Evolutionary conservation across 768 basidiomycete species (phyloP), one percentile per base, ranked within the genome.

Genomic region (Tricholoma saponaceum): DNA sequence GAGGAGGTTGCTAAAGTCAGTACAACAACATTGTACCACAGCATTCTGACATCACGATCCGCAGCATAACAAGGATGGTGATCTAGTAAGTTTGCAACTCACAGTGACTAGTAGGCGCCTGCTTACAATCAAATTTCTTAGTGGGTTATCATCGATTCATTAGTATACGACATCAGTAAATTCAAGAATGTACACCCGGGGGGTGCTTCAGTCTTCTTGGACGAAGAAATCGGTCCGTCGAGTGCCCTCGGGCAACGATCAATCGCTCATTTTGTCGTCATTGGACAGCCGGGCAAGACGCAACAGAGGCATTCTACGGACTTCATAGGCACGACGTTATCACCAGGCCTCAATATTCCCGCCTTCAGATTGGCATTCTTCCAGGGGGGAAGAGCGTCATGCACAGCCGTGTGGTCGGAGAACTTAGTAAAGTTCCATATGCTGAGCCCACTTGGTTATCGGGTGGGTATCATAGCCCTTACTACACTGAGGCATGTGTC

Each of bases 261-360:
- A 9, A 51, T 63, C 50, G 44, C 20, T 12, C 26, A 10, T 41
- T 39, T 60, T 50, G 66, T 68, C 62, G 80, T 67, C 1, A 72
- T 83, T 62, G 74, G 83, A 46, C 74, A 88, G 93, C 90, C 50
- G 94, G 93, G 3, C 80, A 91, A 72, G 95, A 97, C 66, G 89
- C 87, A 0, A 97, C 95, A 0, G 90, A 94, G 51, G 83, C 83
- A 9, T 98, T 98, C 76, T 98, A 90, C 64, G 87, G 90, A 33
- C 84, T 98, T 25, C 96, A 98, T 69, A 83, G 89, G 52, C 84
- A 89, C 52, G 95, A 97, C 65, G 82, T 98, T n/a, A 80, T 98
- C 49, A 73, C 79, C 60, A 86, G 82, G 62, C 89, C 92, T 1
- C 89, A 92, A 58, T 93, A 89, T 65, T 70, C 77, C 39, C 86